These are phyloP conservation scores for Botrytis fragariae DNA, from an alignment of 2,329 filamentous ascomycete species.

Conservation along the genomic window DNA sequence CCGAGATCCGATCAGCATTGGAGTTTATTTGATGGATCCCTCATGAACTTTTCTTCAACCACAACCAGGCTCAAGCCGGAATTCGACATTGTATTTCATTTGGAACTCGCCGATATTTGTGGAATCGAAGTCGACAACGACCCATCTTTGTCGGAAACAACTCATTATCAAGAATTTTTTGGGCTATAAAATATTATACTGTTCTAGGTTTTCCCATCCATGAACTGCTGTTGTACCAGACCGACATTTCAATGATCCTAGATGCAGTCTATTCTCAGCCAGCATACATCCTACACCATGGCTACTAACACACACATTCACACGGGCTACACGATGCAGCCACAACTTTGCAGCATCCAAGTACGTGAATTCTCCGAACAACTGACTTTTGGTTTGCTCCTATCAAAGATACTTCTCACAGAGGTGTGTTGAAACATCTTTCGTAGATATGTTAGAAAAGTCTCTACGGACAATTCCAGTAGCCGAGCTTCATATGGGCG, in stretches of 20 bases:
- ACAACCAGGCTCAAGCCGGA: not conserved
- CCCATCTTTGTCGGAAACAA: not conserved
- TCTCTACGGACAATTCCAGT: not conserved
- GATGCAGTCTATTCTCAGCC: not conserved
- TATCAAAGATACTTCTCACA: not conserved
- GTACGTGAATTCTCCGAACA: not conserved
- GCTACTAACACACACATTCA: not conserved
- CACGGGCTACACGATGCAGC: not conserved
- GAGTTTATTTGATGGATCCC: not conserved
- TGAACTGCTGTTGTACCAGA: not conserved
- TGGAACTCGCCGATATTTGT: not conserved
- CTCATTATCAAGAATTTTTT: not conserved
- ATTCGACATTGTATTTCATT: not conserved
- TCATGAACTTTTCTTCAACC: not conserved
- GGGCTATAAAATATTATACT: not conserved
- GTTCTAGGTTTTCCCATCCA: not conserved
- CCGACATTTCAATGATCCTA: not conserved
- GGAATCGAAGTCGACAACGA: not conserved
- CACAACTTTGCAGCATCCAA: not conserved
- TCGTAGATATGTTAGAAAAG: not conserved
- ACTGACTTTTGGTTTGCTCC: not conserved
- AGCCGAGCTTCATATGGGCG: not conserved
- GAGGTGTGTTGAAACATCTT: not conserved
- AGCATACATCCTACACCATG: not conserved
- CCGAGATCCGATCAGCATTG: not conserved